Base-by-base conservation (phyloP, 2,329 filamentous ascomycete species). In the Aspergillus neotritici region DNA sequence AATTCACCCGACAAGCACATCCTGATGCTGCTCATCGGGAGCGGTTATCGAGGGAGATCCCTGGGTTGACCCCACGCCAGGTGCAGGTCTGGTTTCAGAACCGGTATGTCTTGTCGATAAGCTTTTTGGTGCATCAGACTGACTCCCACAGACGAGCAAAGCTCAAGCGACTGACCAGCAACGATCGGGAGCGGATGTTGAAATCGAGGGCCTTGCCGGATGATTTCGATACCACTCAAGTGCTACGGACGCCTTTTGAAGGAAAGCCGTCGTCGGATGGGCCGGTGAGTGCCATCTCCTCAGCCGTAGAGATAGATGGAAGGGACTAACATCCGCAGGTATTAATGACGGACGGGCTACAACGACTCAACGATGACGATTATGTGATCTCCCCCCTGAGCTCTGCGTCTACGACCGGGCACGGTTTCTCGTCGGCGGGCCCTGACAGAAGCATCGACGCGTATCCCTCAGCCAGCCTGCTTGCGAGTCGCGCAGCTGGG, bases 21-120 rank as follows among this genome's bases (percentile, higher is more conserved):
- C 90, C 90, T 6, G 90, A 97, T 68, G 90, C 90, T 32, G 86
- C 87, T 36, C 89, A 95, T 65, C 78, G 90, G 50, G 90, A 95
- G 63, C 78, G 88, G 36, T 74, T 97, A 31, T 91, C 90, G 4
- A 76, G 85, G 50, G 88, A 96, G 63, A 96, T 97, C 35, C 90
- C 91, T 28, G 91, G 90, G 1, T 70, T 97, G 37, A 95, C 87
- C 57, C 87, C 90, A 31, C 81, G 90, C 48, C 90, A 97, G 64
- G 91, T 97, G 16, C 90, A 97, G 66, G 90, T 97, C 38, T 97
- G 90, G 91, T 97, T 97, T 68, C 90, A 97, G 68, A 97, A 97
- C 68, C 81, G 90, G 90, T 95, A 77, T 56, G 76, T 60, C 29
- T 14, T 12, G 13, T 35, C 16, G n/a, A 28, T 8, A 12, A 36